Conservation (phyloP, 139 green algal genomes). For the Diplosphaera chodatii region DNA sequence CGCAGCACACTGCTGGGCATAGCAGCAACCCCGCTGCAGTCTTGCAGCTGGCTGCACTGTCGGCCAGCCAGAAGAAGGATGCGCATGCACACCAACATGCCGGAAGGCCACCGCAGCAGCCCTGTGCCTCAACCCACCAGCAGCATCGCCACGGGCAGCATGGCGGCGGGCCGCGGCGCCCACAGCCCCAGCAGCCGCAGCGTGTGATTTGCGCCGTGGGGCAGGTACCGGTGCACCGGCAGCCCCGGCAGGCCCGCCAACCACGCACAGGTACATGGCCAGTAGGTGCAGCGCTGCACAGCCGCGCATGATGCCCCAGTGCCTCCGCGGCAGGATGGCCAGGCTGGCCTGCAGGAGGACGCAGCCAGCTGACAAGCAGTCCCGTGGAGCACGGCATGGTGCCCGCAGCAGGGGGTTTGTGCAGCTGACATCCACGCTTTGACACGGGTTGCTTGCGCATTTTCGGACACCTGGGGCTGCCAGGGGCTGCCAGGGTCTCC, state of each 20-base stretch:
- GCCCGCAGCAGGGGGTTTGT: too few species aligned
- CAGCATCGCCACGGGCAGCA: conserved; percentile 25
- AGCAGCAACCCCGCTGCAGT: too few species aligned
- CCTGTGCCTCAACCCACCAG: too few species aligned
- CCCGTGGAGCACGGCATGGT: too few species aligned
- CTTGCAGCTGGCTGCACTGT: too few species aligned
- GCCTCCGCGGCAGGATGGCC: background rate
- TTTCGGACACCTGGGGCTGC: conserved; percentile 2
- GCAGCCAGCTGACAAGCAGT: too few species aligned
- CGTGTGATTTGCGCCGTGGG: background rate
- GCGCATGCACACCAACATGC: too few species aligned
- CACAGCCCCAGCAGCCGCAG: conserved; percentile 21
- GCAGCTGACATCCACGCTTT: too few species aligned
- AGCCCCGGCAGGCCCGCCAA: conserved; percentile 17
- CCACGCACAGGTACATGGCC: conserved; percentile 9
- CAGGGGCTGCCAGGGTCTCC: background rate
- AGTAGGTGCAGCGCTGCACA: conserved; percentile 25
- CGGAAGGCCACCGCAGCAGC: too few species aligned
- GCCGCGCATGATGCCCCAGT: conserved; percentile 3
- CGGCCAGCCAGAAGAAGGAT: too few species aligned
- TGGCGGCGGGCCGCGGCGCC: conserved; percentile 1
- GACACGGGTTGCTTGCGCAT: too few species aligned
- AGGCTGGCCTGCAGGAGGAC: background rate
- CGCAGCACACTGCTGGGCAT: too few species aligned
- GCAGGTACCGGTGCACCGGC: conserved; percentile 4